phyloP scores from a whole-genome alignment of 177 flowering plant species.

The Vitis hybrid region DNA sequence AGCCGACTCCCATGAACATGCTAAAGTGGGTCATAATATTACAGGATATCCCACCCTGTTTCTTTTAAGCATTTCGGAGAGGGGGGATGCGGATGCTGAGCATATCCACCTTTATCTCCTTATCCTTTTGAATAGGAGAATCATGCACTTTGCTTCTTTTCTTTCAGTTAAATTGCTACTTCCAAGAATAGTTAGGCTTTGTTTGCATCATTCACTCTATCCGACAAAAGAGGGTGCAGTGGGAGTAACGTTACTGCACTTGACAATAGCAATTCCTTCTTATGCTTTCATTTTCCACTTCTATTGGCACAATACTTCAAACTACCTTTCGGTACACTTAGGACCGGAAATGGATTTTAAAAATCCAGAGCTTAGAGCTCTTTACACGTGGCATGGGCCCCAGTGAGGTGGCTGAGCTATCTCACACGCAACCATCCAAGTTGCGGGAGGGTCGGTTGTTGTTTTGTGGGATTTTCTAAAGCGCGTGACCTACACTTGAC shows the following conservation, averaged over 20 bases:
- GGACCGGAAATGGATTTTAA: conserved; percentile 10
- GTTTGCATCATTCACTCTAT: too few species aligned
- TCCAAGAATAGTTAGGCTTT: background rate
- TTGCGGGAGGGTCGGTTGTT: conserved; percentile 15
- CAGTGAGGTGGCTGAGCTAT: too few species aligned
- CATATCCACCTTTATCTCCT: conserved; percentile 33
- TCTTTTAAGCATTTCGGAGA: background rate
- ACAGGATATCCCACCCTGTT: background rate
- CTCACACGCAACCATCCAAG: conserved; percentile 12
- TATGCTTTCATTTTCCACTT: background rate
- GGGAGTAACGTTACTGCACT: background rate
- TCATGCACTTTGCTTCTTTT: conserved; percentile 21
- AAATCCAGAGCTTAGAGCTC: conserved; percentile 5
- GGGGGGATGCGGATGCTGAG: conserved; percentile 1
- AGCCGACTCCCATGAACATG: background rate
- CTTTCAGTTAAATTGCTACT: background rate
- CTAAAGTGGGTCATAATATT: background rate
- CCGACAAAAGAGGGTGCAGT: too few species aligned
- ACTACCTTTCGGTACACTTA: background rate
- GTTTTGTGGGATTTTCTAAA: conserved; percentile 6
- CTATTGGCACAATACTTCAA: background rate
- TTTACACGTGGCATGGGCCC: conserved; percentile 18
- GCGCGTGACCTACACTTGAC: conserved; percentile 16
- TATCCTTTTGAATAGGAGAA: conserved; percentile 25
- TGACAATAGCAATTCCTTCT: background rate